A percentile compares a stretch with the other conserved stretches of the same genome.
These are phyloP conservation scores for Xylaria multiplex DNA, from an alignment of 2,329 filamentous ascomycete genomes.

Conservation along the genomic window DNA sequence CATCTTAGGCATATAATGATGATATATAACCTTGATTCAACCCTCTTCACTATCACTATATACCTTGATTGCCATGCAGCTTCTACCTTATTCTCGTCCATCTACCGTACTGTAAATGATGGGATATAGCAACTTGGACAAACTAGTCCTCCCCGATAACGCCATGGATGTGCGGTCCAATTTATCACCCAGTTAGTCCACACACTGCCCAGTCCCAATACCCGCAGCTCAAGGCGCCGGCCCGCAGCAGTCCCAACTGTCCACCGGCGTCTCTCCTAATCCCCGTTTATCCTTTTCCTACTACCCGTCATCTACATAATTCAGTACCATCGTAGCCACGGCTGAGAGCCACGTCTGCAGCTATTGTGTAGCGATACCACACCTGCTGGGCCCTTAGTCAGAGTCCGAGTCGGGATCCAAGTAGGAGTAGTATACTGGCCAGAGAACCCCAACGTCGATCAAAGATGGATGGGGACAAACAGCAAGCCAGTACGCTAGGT, in stretches of 20 bases:
- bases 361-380: conserved; percentile 5
- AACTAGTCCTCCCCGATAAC: background rate
- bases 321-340: conserved; percentile 7
- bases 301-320: conserved; percentile 18
- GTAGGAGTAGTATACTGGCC: background rate
- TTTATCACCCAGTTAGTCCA: background rate
- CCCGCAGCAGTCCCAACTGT: conserved; percentile 19
- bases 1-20: background rate
- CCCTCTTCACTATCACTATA: too few species aligned
- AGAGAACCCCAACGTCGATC: conserved; percentile 25
- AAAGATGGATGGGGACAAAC: conserved; percentile 17
- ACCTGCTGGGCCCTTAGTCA: conserved; percentile 11
- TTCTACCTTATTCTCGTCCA: too few species aligned
- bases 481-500: conserved; percentile 12
- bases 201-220: background rate
- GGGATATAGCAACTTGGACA: too few species aligned
- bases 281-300: background rate
- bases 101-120: too few species aligned
- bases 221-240: conserved; percentile 14
- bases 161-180: too few species aligned
- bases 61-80: too few species aligned
- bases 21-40: too few species aligned
- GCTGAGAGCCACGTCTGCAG: conserved; percentile 8
- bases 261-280: conserved; percentile 17
- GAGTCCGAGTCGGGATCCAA: background rate